A percentile compares a stretch with the other conserved stretches of the same genome.
These are phyloP conservation scores for Tremellales sp. DNA, from an alignment of 1,284 basidiomycete species.

Conservation along the genomic window DNA sequence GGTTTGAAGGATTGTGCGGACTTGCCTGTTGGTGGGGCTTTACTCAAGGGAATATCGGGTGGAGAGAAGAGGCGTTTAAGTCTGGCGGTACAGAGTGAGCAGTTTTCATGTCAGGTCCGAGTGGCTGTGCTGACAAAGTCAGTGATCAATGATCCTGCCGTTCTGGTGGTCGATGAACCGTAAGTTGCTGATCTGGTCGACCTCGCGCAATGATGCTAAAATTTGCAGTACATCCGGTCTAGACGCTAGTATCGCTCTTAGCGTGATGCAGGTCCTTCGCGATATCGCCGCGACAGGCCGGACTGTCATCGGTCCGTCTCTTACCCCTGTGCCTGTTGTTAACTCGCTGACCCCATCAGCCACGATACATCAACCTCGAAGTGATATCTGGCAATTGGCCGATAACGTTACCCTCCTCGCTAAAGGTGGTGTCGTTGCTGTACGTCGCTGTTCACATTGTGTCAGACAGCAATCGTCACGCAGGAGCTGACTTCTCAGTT, in stretches of 20 bases:
- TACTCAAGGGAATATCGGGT: slow-evolving; percentile 55
- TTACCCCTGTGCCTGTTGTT: not conserved
- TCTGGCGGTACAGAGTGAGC: slow-evolving; percentile 52
- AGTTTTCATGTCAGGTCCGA: not conserved
- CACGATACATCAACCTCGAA: slow-evolving; percentile 56
- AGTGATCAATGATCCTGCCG: slow-evolving; percentile 52
- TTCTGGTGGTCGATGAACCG: slow-evolving; percentile 52
- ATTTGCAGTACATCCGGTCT: slow-evolving; percentile 48
- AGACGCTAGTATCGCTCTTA: slow-evolving; percentile 54
- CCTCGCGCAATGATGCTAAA: not conserved
- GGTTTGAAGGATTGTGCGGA: slow-evolving; percentile 56
- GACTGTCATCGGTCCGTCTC: slow-evolving; percentile 51
- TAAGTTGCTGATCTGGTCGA: slow-evolving; percentile 7
- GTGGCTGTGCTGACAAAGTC: not conserved
- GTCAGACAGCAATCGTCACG: no score
- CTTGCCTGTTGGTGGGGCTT: slow-evolving; percentile 54
- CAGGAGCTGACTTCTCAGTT: slow-evolving; percentile 14
- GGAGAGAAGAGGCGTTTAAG: slow-evolving; percentile 57
- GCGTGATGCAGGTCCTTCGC: slow-evolving; percentile 49
- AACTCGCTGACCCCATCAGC: slow-evolving; percentile 29
- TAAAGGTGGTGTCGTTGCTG: slow-evolving; percentile 52
- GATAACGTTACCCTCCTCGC: slow-evolving; percentile 55
- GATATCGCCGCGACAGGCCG: slow-evolving; percentile 54
- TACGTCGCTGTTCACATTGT: slow-evolving; percentile 8
- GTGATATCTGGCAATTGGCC: slow-evolving; percentile 52